Evolutionary conservation across 768 basidiomycete genomes (phyloP).

Genomic region (Mycena chlorophos): DNA sequence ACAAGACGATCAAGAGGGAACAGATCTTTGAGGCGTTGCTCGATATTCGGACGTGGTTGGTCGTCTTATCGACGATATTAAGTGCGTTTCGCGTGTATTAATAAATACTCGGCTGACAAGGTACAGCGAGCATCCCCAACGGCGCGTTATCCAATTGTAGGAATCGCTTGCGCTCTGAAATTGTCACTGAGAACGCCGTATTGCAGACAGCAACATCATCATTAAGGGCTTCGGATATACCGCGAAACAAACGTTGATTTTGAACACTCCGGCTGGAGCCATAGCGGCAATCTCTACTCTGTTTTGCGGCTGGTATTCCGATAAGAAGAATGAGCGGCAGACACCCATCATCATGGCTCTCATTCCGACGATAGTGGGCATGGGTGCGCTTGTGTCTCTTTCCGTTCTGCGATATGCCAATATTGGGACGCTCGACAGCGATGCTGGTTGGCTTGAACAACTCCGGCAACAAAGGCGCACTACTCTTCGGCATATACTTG

Average conservation of each 20-base stretch:
- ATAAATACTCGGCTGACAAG: constrained; percentile 7
- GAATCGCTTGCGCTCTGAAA: constrained; percentile 20
- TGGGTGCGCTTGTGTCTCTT: too few relatives aligned
- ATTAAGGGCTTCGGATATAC: constrained; percentile 67
- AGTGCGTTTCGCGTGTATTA: constrained; percentile 39
- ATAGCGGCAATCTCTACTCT: constrained; percentile 50
- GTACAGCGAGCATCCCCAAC: constrained; percentile 62
- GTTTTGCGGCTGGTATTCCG: constrained; percentile 64
- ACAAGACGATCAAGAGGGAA: constrained; percentile 58
- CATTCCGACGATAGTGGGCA: constrained; percentile 58
- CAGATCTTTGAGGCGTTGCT: constrained; percentile 57
- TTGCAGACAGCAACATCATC: constrained; percentile 61
- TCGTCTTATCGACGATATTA: constrained; percentile 57
- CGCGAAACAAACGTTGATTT: constrained; percentile 62
- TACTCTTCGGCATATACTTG: constrained; percentile 58
- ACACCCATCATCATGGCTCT: constrained; percentile 58
- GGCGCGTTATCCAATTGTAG: constrained; percentile 63
- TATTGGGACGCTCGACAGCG: too few relatives aligned
- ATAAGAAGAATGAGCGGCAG: constrained; percentile 65
- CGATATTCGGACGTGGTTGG: constrained; percentile 63
- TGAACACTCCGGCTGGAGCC: constrained; percentile 56
- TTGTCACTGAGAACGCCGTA: not conserved
- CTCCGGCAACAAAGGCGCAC: constrained; percentile 47
- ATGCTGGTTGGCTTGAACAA: constrained; percentile 56
- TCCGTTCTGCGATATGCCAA: too few relatives aligned